Evolutionary conservation across 306 rosid genomes (phyloP), one percentile per base, ranked within the genome.

Genomic region (Quercus variabilis): DNA sequence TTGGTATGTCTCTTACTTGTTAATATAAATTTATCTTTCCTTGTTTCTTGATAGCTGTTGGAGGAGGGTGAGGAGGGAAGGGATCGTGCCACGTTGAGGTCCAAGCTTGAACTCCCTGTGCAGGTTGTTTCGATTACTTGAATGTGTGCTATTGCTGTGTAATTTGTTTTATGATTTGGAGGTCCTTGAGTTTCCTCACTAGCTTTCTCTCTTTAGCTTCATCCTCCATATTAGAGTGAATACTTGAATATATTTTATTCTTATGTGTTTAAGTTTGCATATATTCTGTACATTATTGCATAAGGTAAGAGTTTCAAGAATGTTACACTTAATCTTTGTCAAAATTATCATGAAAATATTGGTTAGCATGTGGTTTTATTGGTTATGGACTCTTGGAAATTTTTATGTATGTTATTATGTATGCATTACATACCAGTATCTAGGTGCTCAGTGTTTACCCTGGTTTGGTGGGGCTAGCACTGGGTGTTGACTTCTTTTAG

Each of bases 61-160:
- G 97, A 96, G 81, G 99, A 96, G 85, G 97, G 96, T 19, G 98
- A 90, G 86, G 99, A 95, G 74, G 99, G 98, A 86, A 96, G 90
- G 86, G 97, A 90, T 78, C 94, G 91, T 55, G 83, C 88, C 74
- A 96, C 92, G 73, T 82, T 96, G 91, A 91, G 92, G 91, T 90
- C 99, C 78, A 96, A 96, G 90, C 98, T 96, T 75, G 98, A 96
- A 84, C 96, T 96, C 63, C 99, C 99, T 26, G 99, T 96, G 84
- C 99, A 96, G 99, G 99, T 96, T 74, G 81, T 69, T 86, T 81
- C 33, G 76, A 78, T 62, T 76, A 73, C 69, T 83, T 62, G 17
- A n/a, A 60, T 52, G 30, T 76, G 71, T 71, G 49, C 30, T 70
- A 49, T 41, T 59, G 51, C 71, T 55, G 9, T 20, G 18, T 71